These are phyloP conservation scores for Pythium aristosporum DNA, from an alignment of 352 stramenopile species.

Conservation along the genomic window DNA sequence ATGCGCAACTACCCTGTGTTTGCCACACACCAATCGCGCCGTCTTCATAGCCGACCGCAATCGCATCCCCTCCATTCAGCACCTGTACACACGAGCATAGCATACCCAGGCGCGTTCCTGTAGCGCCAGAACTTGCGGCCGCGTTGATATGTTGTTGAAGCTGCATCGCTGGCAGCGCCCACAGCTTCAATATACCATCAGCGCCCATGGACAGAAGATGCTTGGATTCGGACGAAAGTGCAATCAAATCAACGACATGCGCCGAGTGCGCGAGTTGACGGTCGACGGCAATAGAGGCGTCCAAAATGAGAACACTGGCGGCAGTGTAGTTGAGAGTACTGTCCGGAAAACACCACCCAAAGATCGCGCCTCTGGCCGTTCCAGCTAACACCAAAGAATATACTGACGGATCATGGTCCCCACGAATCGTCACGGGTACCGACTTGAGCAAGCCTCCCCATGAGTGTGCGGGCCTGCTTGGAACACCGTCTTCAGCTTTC, in stretches of 20 bases:
- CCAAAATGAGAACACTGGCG: conserved; percentile 9
- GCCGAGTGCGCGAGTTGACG: conserved; percentile 42
- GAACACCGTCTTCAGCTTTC: not conserved
- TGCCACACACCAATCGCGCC: conserved; percentile 45
- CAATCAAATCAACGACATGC: conserved; percentile 36
- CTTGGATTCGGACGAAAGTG: not conserved
- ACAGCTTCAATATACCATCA: conserved; percentile 64
- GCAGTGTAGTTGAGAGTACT: not conserved
- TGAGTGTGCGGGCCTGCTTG: not conserved
- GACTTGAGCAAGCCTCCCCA: conserved; percentile 23
- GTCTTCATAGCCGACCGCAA: conserved; percentile 58
- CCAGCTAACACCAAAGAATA: conserved; percentile 13
- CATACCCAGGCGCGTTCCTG: conserved; percentile 26
- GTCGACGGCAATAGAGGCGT: conserved; percentile 6
- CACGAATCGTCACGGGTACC: not conserved
- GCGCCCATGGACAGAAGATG: conserved; percentile 43
- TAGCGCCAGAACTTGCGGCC: conserved; percentile 16
- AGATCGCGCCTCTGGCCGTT: conserved; percentile 15
- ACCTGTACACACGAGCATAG: conserved; percentile 40
- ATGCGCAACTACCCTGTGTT: not conserved
- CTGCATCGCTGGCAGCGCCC: conserved; percentile 38
- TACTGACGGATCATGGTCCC: not conserved
- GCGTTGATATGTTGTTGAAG: conserved; percentile 45
- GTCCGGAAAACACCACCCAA: conserved; percentile 8
- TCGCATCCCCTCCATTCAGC: conserved; percentile 3